Base-by-base conservation (phyloP, 495 filamentous ascomycete species). In the Bryoglossum gracile region DNA sequence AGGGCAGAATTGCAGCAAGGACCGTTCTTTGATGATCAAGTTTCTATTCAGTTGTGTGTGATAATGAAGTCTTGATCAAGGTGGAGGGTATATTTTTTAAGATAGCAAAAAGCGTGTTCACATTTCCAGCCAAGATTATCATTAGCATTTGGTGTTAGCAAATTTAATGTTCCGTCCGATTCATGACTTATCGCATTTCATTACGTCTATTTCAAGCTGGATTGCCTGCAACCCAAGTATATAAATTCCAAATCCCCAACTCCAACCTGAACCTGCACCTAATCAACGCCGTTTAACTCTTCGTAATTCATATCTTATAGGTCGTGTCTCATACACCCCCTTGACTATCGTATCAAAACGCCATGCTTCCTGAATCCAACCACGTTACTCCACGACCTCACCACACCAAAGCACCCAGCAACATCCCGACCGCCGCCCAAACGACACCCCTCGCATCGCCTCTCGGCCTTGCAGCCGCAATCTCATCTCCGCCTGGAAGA, bases 11-110 rank as follows among this genome's bases (percentile, higher is more conserved):
- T 66, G 48, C 71, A 77, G 50, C 50, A 47, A 19, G 72, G 74
- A 21, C 74, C 75, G 5, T 76, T 76, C 43, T 72, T 77, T 57
- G 64, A 55, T 43, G 63, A 67, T 46, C 16, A 58, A 43, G 64
- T 64, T 16, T 65, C 70, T 8, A 70, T 75, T 45, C 24, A 48
- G 18, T 10, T 61, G 9, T 58, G 33, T 44, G 11, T 48, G 13
- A 55, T 60, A 14, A 50, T 18, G 9, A 60, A 48, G 23, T 10
- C 39, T 13, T 47, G 33, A 47, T n/a, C 8, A 38, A 10, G 30
- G 16, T 26, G n/a, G 16, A 21, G 40, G 8, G 8, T 13, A 16
- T 8, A 43, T 8, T 34, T n/a, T n/a, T n/a, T n/a, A n/a, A n/a
- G n/a, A n/a, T n/a, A n/a, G n/a, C n/a, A n/a, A n/a, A n/a, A n/a